Evolutionary conservation across 2,329 filamentous ascomycete genomes (phyloP).

Genomic region (Didymella glomerata): DNA sequence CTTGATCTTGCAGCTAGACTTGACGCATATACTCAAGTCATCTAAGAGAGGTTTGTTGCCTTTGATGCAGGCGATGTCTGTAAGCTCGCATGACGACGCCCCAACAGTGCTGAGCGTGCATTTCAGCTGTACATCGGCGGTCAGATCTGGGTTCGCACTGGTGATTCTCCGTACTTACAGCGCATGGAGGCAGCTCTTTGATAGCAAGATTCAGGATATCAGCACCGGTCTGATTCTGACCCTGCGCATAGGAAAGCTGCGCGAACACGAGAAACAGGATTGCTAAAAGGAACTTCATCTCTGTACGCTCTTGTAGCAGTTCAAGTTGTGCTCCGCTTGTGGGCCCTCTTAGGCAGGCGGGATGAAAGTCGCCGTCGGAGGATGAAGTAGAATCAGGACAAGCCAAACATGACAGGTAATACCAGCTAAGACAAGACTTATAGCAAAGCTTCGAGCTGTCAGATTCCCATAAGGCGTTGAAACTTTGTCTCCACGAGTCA

Average conservation of each 20-base stretch:
- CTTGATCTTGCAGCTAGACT: slow-evolving; percentile 32
- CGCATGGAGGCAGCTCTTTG: slow-evolving; percentile 22
- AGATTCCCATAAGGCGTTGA: neutral
- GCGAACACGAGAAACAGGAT: slow-evolving; percentile 8
- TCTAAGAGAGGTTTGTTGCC: slow-evolving; percentile 28
- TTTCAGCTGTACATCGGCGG: slow-evolving; percentile 23
- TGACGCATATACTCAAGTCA: slow-evolving; percentile 33
- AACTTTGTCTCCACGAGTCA: slow-evolving; percentile 1
- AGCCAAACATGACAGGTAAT: neutral
- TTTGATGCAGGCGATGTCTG: slow-evolving; percentile 38
- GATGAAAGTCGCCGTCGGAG: neutral
- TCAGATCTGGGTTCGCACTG: neutral
- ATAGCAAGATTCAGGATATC: slow-evolving; percentile 20
- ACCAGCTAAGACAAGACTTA: neutral
- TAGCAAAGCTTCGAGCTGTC: neutral
- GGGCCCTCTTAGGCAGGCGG: neutral
- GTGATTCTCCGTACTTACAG: slow-evolving; percentile 9
- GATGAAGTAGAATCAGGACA: slow-evolving; percentile 2
- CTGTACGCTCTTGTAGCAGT: slow-evolving; percentile 1
- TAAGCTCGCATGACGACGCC: slow-evolving; percentile 35
- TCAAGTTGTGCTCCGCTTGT: neutral
- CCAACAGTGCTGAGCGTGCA: slow-evolving; percentile 34
- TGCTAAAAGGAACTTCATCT: slow-evolving; percentile 8
- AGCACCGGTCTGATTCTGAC: slow-evolving; percentile 15
- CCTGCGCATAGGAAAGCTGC: slow-evolving; percentile 16